These are phyloP conservation scores for Kokia cookei DNA, from an alignment of 441 rosid species.

Conservation along the genomic window DNA sequence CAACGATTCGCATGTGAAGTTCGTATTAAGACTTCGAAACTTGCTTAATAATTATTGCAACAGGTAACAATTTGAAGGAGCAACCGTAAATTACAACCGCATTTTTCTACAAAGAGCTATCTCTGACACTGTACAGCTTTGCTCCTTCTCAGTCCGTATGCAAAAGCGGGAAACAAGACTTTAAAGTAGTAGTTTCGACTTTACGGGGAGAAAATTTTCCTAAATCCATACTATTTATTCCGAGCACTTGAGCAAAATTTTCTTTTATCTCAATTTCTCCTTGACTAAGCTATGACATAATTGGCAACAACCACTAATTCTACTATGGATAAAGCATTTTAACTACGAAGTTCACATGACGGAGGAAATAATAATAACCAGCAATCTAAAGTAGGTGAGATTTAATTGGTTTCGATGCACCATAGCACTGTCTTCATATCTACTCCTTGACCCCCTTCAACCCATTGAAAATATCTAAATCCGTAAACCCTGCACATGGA, in stretches of 20 bases:
- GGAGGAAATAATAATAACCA: background rate
- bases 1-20: background rate
- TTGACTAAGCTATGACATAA: background rate
- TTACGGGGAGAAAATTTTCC: slow-evolving; percentile 1
- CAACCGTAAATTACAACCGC: background rate
- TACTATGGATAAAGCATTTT: background rate
- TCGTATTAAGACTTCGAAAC: background rate
- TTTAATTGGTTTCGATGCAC: background rate
- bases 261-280: too few species aligned
- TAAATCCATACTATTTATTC: background rate
- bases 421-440: slow-evolving; percentile 11
- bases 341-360: background rate
- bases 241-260: background rate
- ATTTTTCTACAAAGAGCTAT: background rate
- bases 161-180: background rate
- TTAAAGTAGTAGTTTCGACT: background rate
- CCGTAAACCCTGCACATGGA: slow-evolving; percentile 61
- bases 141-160: background rate
- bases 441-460: slow-evolving; percentile 35
- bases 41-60: background rate
- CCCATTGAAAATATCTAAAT: slow-evolving; percentile 60
- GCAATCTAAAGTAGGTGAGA: background rate
- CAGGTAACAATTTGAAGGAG: background rate
- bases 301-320: background rate
- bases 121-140: background rate